Conservation (phyloP, 2,329 filamentous ascomycete species). For the Sporothrix protearum region DNA sequence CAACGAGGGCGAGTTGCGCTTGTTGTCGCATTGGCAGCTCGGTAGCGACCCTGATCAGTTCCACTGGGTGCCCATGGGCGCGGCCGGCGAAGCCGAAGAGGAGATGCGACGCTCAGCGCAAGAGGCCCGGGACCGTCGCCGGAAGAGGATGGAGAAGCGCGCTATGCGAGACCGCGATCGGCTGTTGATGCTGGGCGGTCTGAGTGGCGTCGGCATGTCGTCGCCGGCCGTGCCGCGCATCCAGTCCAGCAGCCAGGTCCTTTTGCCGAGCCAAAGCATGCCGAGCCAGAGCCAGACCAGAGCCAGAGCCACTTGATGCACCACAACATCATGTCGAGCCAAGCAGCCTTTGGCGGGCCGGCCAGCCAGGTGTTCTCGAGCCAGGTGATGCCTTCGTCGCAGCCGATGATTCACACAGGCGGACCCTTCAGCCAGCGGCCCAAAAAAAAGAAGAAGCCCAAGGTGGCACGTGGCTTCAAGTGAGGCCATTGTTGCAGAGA, state of each 20-base stretch:
- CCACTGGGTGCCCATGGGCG: conserved; percentile 31
- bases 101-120: conserved; percentile 23
- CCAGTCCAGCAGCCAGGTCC: conserved; percentile 18
- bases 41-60: conserved; percentile 37
- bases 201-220: conserved; percentile 4
- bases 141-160: conserved; percentile 32
- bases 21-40: conserved; percentile 39
- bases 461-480: conserved; percentile 44
- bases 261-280: conserved; percentile 4
- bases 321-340: conserved; percentile 22
- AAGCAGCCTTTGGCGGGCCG: conserved; percentile 2
- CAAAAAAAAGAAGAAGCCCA: conserved; percentile 45
- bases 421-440: conserved; percentile 30
- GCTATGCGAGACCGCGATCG: conserved; percentile 29
- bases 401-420: conserved; percentile 17
- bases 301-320: conserved; percentile 1
- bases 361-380: conserved; percentile 24
- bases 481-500: conserved; percentile 6
- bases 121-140: conserved; percentile 32
- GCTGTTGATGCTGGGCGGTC: conserved; percentile 20
- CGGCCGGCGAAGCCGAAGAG: conserved; percentile 21
- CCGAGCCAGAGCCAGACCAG: conserved; percentile 12
- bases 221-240: conserved; percentile 20
- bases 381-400: conserved; percentile 25
- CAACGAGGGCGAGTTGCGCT: conserved; percentile 29